Evolutionary conservation across 306 rosid species (phyloP).

Genomic region (Cicer judaicum): DNA sequence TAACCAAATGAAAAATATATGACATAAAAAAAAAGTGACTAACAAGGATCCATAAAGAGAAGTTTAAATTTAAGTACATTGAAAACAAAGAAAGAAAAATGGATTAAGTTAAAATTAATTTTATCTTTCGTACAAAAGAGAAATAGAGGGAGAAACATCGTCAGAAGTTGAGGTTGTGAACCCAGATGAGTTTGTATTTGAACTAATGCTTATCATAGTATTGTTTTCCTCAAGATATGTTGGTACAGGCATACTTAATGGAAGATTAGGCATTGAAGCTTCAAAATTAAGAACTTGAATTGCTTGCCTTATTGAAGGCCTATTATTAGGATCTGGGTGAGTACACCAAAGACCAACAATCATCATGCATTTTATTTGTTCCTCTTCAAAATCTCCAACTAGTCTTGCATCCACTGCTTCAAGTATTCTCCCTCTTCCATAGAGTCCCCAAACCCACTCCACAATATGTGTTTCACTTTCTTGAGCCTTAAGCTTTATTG

Average conservation of each 20-base stretch:
- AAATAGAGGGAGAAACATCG: slow-evolving; percentile 40
- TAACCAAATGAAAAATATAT: not conserved
- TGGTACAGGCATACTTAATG: slow-evolving; percentile 36
- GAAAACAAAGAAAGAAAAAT: slow-evolving; percentile 7
- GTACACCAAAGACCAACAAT: slow-evolving; percentile 56
- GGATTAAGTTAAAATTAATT: not conserved
- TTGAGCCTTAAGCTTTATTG: slow-evolving; percentile 12
- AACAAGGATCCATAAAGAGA: not conserved
- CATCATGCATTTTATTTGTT: slow-evolving; percentile 44
- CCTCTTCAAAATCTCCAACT: slow-evolving; percentile 37
- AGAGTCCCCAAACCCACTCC: slow-evolving; percentile 54
- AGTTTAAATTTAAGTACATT: not conserved
- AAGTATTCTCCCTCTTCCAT: slow-evolving; percentile 44
- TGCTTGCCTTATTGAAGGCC: slow-evolving; percentile 51
- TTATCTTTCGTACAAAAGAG: slow-evolving; percentile 26
- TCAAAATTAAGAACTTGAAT: slow-evolving; percentile 48
- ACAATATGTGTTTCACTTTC: slow-evolving; percentile 44
- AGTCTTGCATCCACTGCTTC: slow-evolving; percentile 46
- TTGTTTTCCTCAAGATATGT: slow-evolving; percentile 29
- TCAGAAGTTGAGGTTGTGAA: slow-evolving; percentile 32
- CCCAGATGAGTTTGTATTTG: slow-evolving; percentile 24
- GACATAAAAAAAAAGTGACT: not conserved
- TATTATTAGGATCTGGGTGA: slow-evolving; percentile 42
- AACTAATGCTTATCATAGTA: slow-evolving; percentile 11
- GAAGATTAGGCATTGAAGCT: slow-evolving; percentile 43